These are phyloP conservation scores for Eragrostis tef DNA, from an alignment of 202 grass and related monocot species.

Conservation along the genomic window DNA sequence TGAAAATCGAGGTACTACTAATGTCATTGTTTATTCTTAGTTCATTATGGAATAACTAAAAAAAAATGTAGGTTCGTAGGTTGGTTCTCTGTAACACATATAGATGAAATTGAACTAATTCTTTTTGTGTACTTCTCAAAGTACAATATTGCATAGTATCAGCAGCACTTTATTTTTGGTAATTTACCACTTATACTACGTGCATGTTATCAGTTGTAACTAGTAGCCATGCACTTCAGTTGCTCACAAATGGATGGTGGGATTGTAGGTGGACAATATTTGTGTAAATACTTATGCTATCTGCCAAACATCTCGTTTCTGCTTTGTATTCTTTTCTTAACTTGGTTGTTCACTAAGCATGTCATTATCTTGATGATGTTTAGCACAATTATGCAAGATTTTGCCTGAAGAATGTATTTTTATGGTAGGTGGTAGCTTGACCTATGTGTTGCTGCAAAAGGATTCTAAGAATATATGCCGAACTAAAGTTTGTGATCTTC, in stretches of 20 bases:
- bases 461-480: constrained; percentile 61
- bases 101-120: not conserved
- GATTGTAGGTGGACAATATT: not conserved
- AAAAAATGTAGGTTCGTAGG: not conserved
- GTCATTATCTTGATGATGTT: constrained; percentile 5
- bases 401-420: constrained; percentile 27
- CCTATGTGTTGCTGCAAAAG: constrained; percentile 54
- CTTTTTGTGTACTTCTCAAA: not conserved
- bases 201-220: not conserved
- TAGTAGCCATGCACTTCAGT: constrained; percentile 22
- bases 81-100: not conserved
- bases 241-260: not conserved
- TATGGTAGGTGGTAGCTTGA: constrained; percentile 40
- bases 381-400: constrained; percentile 1
- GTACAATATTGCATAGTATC: no score
- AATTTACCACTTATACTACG: constrained; percentile 10
- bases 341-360: not conserved
- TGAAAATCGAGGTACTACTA: constrained; percentile 44
- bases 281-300: not conserved
- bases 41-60: not conserved
- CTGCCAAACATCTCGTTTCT: constrained; percentile 2
- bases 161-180: constrained; percentile 4
- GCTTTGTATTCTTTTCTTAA: constrained; percentile 21
- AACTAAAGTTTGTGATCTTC: constrained; percentile 51
- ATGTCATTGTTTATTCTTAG: not conserved